Conservation (phyloP, 2,329 filamentous ascomycete species). For the Phaeosphaeriaceae sp. region DNA sequence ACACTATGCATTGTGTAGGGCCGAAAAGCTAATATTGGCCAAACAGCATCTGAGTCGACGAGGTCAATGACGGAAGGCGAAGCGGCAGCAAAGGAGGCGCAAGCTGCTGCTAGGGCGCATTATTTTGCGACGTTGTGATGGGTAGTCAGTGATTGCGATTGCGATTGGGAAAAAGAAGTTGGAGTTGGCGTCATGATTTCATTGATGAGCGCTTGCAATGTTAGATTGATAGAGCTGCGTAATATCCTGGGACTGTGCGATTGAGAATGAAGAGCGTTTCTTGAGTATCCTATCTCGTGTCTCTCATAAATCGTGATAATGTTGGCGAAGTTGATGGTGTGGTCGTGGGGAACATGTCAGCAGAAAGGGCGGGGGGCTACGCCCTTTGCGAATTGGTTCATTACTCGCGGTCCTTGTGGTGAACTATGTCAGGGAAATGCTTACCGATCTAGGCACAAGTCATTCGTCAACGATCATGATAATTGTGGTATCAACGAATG, state of each 20-base stretch:
- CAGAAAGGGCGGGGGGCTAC: neutral
- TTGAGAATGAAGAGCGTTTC: neutral
- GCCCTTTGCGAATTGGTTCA: neutral
- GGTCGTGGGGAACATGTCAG: neutral
- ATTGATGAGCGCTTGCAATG: neutral
- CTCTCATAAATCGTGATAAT: neutral
- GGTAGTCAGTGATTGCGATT: neutral
- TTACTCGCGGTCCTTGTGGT: neutral
- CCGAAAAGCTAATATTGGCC: neutral
- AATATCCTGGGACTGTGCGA: neutral
- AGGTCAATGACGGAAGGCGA: slow-evolving; percentile 5
- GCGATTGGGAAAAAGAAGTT: neutral
- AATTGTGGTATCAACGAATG: neutral
- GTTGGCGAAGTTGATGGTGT: neutral
- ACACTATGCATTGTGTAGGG: neutral
- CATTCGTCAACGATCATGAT: neutral
- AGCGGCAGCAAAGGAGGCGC: slow-evolving; percentile 7
- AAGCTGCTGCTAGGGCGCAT: slow-evolving; percentile 8
- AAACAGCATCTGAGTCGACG: neutral
- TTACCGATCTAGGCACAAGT: neutral
- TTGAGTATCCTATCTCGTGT: neutral
- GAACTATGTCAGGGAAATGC: neutral
- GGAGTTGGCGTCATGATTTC: neutral
- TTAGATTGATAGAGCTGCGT: neutral
- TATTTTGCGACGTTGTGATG: slow-evolving; percentile 1